Conservation (phyloP, 768 basidiomycete species). For the Panaeolus papilionaceus region DNA sequence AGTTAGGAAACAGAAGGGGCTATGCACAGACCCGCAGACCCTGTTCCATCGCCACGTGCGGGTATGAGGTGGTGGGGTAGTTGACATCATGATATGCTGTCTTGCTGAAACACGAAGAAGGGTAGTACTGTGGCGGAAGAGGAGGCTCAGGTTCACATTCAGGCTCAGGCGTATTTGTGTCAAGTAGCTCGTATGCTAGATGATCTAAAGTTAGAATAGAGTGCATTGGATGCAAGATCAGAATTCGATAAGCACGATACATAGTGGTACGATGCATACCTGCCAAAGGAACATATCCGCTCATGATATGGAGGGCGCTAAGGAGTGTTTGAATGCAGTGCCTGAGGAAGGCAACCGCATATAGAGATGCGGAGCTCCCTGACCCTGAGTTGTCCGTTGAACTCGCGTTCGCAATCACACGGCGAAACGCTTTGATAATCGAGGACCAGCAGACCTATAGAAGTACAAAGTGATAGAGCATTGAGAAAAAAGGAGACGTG, state of each 20-base stretch:
- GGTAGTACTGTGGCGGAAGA: not conserved
- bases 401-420: constrained; percentile 27
- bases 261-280: constrained; percentile 19
- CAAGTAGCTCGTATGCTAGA: constrained; percentile 3
- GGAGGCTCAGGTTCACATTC: not conserved
- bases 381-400: constrained; percentile 18
- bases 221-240: not conserved
- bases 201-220: not conserved
- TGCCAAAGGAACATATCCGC: constrained; percentile 26
- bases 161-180: not conserved
- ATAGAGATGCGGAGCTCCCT: constrained; percentile 23
- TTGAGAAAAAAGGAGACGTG: not conserved
- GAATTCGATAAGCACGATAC: not conserved
- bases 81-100: constrained; percentile 10
- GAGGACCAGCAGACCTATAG: constrained; percentile 36
- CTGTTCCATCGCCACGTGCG: constrained; percentile 12
- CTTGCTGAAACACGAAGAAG: constrained; percentile 11
- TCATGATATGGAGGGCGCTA: constrained; percentile 26
- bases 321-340: constrained; percentile 27
- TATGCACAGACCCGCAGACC: constrained; percentile 3
- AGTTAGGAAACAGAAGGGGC: not conserved
- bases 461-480: not conserved
- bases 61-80: not conserved
- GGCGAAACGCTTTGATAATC: constrained; percentile 29
- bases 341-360: constrained; percentile 28